A percentile compares a stretch with the other conserved stretches of the same genome.
Evolutionary conservation across 148 eudicot species (phyloP).

Genomic region (Fagopyrum homotropicum): DNA sequence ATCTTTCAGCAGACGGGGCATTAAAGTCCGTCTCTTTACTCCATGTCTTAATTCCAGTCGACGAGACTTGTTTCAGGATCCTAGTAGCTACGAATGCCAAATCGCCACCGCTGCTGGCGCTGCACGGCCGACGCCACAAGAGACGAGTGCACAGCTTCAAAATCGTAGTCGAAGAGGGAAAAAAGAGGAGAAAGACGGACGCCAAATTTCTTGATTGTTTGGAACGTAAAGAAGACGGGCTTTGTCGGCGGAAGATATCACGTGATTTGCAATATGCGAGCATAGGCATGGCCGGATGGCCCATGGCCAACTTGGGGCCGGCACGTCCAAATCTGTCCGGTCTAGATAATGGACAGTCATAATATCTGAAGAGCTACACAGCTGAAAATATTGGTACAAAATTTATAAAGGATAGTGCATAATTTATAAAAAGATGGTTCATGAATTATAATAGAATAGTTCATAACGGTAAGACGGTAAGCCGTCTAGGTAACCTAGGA

Average conservation of each 20-base stretch:
- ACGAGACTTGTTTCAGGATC: neutral
- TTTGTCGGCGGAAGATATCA: neutral
- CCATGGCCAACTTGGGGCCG: no score
- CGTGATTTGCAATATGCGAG: neutral
- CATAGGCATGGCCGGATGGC: no score
- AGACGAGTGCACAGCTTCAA: neutral
- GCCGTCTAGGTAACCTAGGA: no score
- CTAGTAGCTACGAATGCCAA: neutral
- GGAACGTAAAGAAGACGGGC: no score
- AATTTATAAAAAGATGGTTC: no score
- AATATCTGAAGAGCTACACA: no score
- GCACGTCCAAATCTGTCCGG: no score
- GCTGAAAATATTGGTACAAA: no score
- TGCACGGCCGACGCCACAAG: neutral
- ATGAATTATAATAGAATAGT: no score
- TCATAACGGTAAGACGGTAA: no score
- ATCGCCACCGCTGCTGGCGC: neutral
- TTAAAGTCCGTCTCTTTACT: neutral
- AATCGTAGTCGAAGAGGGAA: neutral
- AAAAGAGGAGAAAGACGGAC: neutral
- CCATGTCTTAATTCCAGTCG: neutral
- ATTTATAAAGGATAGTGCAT: no score
- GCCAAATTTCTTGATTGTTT: neutral
- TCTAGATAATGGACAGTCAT: no score
- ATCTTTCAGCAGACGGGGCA: neutral